Evolutionary conservation across 202 grass and related monocot species (phyloP), one percentile per base, ranked within the genome.

Genomic region (Setaria viridis): DNA sequence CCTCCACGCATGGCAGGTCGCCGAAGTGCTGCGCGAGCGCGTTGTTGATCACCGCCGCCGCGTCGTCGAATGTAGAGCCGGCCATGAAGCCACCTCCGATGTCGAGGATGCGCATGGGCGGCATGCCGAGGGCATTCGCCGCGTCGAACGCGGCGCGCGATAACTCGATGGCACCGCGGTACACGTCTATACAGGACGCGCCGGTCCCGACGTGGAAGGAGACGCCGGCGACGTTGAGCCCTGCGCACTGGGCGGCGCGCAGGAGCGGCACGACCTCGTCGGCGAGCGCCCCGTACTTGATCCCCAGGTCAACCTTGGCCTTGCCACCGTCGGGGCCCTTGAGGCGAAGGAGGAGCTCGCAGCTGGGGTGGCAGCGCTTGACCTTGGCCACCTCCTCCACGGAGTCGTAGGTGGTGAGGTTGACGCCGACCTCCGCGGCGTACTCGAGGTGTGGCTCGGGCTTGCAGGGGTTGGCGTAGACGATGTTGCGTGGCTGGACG

Each of bases 391-490:
- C 74, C 59, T 90, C 88, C 72, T 83, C 88, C 39, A 7, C 67
- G 72, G 84, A 79, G 42, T 90, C 84, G 59, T 82, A 90, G 46
- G 84, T 86, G 71, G 88, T 43, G 66, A 86, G 84, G 84, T 72
- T 59, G 48, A 90, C 72, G 7, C 79, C 84, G 6, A 79, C 73
- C 46, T 9, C 14, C 0, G 88, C 84, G 0, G 88, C 88, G 59
- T 83, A 83, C 84, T 90, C 74, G 48, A 90, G 15, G 78, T 83
- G 84, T 29, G 72, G 35, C 79, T 86, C 88, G 32, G 84, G 66
- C 79, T 90, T 90, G 79, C 88, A 90, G 2, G 88, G 84, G 73
- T 90, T 90, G 74, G 88, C 79, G 55, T 86, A 90, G 2, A 90
- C 67, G 37, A 90, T 67, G 88, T 14, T 8, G 45, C 11, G 3